A percentile compares a stretch with the other conserved stretches of the same genome.
Evolutionary conservation across 129 eudicot species (phyloP).

Genomic region (Deinandra increscens): DNA sequence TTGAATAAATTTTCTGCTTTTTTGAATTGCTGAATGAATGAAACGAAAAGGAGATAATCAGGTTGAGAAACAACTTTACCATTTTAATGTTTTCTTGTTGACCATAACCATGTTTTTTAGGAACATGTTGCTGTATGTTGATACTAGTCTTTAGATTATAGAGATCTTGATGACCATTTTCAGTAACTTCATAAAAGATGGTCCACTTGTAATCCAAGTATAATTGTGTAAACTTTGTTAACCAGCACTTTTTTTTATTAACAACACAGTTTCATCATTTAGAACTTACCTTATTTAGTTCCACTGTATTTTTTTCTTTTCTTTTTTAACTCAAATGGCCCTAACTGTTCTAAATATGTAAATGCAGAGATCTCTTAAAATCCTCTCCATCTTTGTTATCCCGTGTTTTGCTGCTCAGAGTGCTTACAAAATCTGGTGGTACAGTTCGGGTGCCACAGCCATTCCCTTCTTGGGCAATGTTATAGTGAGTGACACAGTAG

Average conservation of each 20-base stretch:
- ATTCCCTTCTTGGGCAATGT: constrained; percentile 79
- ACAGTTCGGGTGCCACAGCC: constrained; percentile 67
- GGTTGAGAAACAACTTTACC: constrained; percentile 1
- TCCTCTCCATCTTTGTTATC: constrained; percentile 57
- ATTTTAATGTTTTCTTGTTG: not conserved
- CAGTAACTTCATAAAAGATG: not conserved
- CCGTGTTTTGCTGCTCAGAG: constrained; percentile 81
- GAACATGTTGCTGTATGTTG: not conserved
- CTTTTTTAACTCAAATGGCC: not conserved
- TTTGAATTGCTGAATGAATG: not conserved
- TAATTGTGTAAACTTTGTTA: not conserved
- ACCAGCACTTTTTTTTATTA: not conserved
- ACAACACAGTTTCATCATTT: not conserved
- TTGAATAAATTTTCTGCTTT: not conserved
- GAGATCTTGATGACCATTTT: constrained; percentile 1
- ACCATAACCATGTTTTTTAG: not conserved
- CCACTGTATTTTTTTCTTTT: not conserved
- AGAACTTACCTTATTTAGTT: not conserved
- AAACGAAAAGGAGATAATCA: not conserved
- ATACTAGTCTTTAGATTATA: not conserved
- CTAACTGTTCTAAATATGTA: not conserved
- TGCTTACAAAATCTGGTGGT: constrained; percentile 93
- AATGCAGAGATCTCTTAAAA: constrained; percentile 76
- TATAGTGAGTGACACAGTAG: constrained; percentile 61
- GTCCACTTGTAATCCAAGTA: not conserved